Evolutionary conservation across 2,329 filamentous ascomycete species (phyloP), one percentile per base, ranked within the genome.

Genomic region (Aspergillus pseudoglaucus): DNA sequence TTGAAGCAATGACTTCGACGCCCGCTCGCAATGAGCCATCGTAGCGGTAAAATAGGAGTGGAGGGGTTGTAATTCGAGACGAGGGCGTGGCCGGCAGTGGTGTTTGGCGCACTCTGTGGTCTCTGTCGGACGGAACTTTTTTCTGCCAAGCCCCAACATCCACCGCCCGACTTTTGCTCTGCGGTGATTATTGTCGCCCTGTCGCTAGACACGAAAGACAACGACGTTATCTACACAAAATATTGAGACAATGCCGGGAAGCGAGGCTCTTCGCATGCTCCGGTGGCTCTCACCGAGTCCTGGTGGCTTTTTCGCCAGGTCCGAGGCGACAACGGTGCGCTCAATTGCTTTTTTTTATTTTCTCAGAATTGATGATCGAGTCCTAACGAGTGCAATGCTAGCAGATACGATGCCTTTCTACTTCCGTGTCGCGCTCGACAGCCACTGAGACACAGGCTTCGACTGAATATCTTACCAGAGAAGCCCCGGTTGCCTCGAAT

Each of bases 371-470:
- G 23, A 27, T 27, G 25, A 12, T 25, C 23, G 48, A 38, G 52
- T 52, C 55, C 64, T 62, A 57, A 64, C 47, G 40, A 55, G 38
- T 22, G 37, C 42, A 17, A 30, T 1, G 9, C 7, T 3, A 23
- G 46, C 53, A 79, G 68, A 75, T 77, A 67, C 61, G 56, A 59
- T 66, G 60, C 53, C 52, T 66, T 44, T 64, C 66, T 53, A 65
- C 66, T 42, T 56, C 62, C 40, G 57, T 71, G 37, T 63, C 66
- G 52, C 70, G 72, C 49, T 69, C 72, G 54, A 76, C 78, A 69
- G 74, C 75, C 37, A 78, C 76, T 47, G 73, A 76, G 50, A 63
- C 71, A 18, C 58, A 68, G 48, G 47, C 62, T 17, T 59, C 65
- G 15, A 49, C 53, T 42, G 55, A 55, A 44, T 47, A 59, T 20